These are phyloP conservation scores for Annulohypoxylon maeteangense DNA, from an alignment of 495 filamentous ascomycete genomes.

Conservation along the genomic window DNA sequence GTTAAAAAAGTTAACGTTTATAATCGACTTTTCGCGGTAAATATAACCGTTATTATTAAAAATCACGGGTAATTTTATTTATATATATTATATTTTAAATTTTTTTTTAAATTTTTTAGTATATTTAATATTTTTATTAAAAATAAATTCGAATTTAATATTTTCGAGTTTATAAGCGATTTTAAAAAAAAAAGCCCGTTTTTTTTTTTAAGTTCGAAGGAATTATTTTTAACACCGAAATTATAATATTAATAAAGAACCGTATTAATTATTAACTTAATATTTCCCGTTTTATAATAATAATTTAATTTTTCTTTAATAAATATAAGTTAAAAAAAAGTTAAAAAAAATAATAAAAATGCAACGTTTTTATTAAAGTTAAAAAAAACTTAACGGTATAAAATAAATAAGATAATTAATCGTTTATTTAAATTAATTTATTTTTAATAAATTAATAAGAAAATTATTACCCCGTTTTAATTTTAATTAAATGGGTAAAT, in stretches of 20 bases:
- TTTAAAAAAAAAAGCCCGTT: not conserved
- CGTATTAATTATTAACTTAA: not conserved
- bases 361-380: not conserved
- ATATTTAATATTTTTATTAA: not conserved
- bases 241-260: conserved; percentile 1
- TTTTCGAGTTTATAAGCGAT: not conserved
- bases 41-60: not conserved
- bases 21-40: not conserved
- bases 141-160: not conserved
- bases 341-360: not conserved
- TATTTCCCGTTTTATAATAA: not conserved
- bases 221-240: not conserved
- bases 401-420: too few relatives aligned
- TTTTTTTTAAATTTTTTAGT: not conserved
- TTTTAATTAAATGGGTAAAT: too few relatives aligned
- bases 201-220: not conserved
- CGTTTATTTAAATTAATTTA: too few relatives aligned
- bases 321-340: not conserved
- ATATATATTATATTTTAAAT: conserved; percentile 1
- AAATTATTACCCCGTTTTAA: too few relatives aligned
- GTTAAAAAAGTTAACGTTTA: not conserved
- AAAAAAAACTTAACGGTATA: too few relatives aligned
- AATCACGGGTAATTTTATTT: not conserved
- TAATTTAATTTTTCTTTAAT: not conserved
- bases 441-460: not conserved